These are phyloP conservation scores for Stephania japonica DNA, from an alignment of 164 flowering plant genomes.

Conservation along the genomic window DNA sequence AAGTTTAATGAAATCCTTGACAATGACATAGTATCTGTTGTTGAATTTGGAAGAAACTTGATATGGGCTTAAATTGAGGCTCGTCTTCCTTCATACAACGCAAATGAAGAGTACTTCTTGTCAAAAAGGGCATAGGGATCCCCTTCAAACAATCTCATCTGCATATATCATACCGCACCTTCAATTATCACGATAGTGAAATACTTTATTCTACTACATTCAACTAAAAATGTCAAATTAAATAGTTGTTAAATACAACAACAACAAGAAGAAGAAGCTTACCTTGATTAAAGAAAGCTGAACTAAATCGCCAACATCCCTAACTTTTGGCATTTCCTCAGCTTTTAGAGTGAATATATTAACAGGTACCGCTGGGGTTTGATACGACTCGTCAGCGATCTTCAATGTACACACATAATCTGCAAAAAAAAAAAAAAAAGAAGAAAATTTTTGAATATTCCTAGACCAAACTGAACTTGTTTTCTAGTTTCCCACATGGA, in stretches of 20 bases:
- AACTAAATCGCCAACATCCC: background rate
- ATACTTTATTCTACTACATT: no score
- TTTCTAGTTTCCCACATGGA: no score
- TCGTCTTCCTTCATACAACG: background rate
- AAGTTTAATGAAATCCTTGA: background rate
- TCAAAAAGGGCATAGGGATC: background rate
- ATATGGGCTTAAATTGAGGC: background rate
- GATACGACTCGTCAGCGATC: background rate
- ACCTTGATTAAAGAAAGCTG: background rate
- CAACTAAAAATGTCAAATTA: background rate
- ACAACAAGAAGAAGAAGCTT: background rate
- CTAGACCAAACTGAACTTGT: no score
- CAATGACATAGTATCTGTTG: background rate
- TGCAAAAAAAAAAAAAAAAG: background rate
- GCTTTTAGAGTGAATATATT: background rate
- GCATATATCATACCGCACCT: background rate
- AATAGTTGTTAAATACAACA: background rate
- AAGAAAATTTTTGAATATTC: no score
- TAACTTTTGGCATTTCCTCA: background rate
- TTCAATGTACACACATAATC: constrained; percentile 1
- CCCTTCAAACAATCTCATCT: background rate
- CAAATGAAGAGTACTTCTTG: background rate
- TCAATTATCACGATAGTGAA: background rate
- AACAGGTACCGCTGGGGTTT: background rate
- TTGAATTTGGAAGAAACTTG: constrained; percentile 1